Base-by-base conservation (phyloP, 2,329 filamentous ascomycete species). In the Penicillium sp. region DNA sequence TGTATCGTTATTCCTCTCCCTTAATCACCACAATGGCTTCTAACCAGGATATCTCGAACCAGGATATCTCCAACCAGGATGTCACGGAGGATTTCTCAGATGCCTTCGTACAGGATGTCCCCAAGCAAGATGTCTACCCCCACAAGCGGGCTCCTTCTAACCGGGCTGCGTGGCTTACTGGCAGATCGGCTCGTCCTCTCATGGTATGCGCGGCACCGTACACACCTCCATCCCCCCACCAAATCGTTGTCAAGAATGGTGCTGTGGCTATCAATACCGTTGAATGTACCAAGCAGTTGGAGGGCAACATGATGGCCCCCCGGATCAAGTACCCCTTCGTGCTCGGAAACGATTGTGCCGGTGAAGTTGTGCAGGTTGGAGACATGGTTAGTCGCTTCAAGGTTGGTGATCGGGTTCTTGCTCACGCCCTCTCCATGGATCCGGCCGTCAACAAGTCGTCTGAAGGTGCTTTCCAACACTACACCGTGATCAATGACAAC, bases 381-480 rank as follows among this genome's bases (percentile, higher is more conserved):
- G 13, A 39, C 5, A 34, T 13, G 3, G 55, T 59, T 19, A 53
- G 37, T 9, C 43, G 49, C 7, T 53, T 60, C 39, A 52, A 50
- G 9, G 26, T 43, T 6, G 56, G 57, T 6, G 62, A 67, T 45
- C 60, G 66, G 2, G 66, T 69, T 15, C 38, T 67, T 4, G 64
- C 58, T 26, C 56, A 61, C 28, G 55, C 59, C 2, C 22, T 60
- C 2, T 57, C 54, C 1, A 34, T 55, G 43, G 38, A 28, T 29
- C 45, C 34, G 28, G 45, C 15, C 24, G 41, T 40, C 21, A 47
- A 47, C 29, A 58, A 46, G 8, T 43, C 43, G 1, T 37, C 49
- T 29, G 48, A 64, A 3, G 56, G 57, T 26, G 63, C 52, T 1
- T 70, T 69, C 42, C 69, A 71, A 45, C 22, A 53, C 5, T 67